A percentile compares a stretch with the other conserved stretches of the same genome.
Conservation (phyloP, 2,329 filamentous ascomycete species). For the Diaporthe humulicola region DNA sequence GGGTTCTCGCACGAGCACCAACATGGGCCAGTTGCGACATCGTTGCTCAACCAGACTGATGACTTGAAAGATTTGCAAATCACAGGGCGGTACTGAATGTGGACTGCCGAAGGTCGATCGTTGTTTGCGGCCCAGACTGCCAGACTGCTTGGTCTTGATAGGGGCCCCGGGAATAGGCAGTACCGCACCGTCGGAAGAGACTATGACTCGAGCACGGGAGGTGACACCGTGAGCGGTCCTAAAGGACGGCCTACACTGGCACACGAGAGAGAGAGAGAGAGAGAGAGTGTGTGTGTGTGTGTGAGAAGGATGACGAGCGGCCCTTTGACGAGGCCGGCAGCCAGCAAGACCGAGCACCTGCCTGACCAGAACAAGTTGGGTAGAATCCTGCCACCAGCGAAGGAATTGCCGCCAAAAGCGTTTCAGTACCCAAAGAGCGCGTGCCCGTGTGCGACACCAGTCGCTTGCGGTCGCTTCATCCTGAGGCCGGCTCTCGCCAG, state of each 20-base stretch:
- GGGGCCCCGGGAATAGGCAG: constrained; percentile 13
- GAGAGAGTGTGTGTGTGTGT: too few species aligned
- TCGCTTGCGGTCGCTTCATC: constrained; percentile 37
- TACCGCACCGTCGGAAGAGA: background rate
- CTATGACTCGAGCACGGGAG: background rate
- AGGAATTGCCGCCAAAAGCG: constrained; percentile 25
- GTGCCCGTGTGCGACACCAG: constrained; percentile 5
- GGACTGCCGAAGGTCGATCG: constrained; percentile 1
- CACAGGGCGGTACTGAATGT: background rate
- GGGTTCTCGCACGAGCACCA: constrained; percentile 8
- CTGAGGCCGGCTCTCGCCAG: constrained; percentile 18
- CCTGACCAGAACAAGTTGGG: background rate
- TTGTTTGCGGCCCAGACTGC: constrained; percentile 1
- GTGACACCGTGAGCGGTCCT: background rate
- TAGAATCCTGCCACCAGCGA: background rate
- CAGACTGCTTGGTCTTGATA: constrained; percentile 22
- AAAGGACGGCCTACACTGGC: background rate
- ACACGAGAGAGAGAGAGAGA: too few species aligned
- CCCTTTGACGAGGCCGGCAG: background rate
- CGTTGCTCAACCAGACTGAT: background rate
- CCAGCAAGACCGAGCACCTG: constrained; percentile 6
- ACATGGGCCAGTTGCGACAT: background rate
- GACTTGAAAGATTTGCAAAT: background rate
- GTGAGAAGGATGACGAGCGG: constrained; percentile 3
- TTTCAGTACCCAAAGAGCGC: background rate